Evolutionary conservation across 2,329 filamentous ascomycete genomes (phyloP).

Genomic region (Neonectria punicea): DNA sequence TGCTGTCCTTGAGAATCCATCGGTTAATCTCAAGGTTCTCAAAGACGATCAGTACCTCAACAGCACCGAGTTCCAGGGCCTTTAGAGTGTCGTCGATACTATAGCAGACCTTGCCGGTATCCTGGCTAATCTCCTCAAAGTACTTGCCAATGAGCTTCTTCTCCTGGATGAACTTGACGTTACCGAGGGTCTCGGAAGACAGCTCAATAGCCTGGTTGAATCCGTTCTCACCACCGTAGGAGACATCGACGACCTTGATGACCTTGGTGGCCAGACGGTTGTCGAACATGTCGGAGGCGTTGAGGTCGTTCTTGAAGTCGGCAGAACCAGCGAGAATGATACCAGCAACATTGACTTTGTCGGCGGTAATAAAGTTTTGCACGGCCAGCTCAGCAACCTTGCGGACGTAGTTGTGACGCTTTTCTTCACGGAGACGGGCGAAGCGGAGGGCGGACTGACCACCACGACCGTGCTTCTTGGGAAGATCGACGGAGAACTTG

Average conservation of each 20-base stretch:
- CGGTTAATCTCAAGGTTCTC: slow-evolving; percentile 97
- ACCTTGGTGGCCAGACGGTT: slow-evolving; percentile 91
- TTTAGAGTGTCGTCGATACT: slow-evolving; percentile 98
- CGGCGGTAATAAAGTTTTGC: slow-evolving; percentile 97
- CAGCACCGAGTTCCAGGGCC: slow-evolving; percentile 93
- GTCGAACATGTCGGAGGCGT: slow-evolving; percentile 97
- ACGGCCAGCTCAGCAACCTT: slow-evolving; percentile 98
- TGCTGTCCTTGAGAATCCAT: slow-evolving; percentile 86
- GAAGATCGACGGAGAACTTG: slow-evolving; percentile 98
- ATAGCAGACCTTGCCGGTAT: slow-evolving; percentile 97
- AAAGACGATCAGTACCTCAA: slow-evolving; percentile 94
- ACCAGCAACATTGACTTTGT: slow-evolving; percentile 98
- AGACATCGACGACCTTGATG: slow-evolving; percentile 99
- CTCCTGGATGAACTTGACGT: slow-evolving; percentile 99
- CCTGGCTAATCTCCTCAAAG: slow-evolving; percentile 98
- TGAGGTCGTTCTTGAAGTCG: slow-evolving; percentile 99
- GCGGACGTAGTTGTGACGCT: slow-evolving; percentile 99
- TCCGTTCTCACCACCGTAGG: slow-evolving; percentile 98
- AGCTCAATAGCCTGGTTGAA: slow-evolving; percentile 99
- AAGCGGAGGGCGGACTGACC: slow-evolving; percentile 99
- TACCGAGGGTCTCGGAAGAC: slow-evolving; percentile 92
- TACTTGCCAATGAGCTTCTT: slow-evolving; percentile 99
- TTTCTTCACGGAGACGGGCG: slow-evolving; percentile 98
- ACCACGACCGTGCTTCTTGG: slow-evolving; percentile 99
- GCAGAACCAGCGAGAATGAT: slow-evolving; percentile 96